A percentile compares a stretch with the other conserved stretches of the same genome.
Conservation (phyloP, 768 basidiomycete species). For the Trametopsis cervina region DNA sequence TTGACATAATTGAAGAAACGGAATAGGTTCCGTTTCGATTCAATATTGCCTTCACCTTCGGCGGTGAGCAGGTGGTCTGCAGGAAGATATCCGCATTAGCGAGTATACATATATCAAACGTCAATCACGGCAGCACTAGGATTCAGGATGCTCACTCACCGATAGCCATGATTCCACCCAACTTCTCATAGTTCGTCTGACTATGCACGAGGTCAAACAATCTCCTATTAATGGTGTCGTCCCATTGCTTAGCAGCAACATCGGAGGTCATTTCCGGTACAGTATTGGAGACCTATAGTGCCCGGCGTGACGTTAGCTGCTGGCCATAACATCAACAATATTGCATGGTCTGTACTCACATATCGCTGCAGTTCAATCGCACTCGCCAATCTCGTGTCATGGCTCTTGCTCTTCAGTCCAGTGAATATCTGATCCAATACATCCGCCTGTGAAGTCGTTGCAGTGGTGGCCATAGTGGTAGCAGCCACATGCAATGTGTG, state of each 20-base stretch:
- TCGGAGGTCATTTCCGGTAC: conserved; percentile 80
- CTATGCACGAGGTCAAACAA: conserved; percentile 83
- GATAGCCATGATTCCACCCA: conserved; percentile 85
- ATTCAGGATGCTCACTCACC: conserved; percentile 37
- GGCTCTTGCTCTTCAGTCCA: conserved; percentile 54
- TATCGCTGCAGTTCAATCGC: conserved; percentile 71
- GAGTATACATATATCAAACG: not conserved
- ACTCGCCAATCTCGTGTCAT: conserved; percentile 58
- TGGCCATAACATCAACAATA: not conserved
- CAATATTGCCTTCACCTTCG: conserved; percentile 74
- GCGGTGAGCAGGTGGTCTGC: conserved; percentile 69
- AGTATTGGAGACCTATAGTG: conserved; percentile 60
- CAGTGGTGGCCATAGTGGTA: conserved; percentile 50
- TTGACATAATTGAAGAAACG: conserved; percentile 92
- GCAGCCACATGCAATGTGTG: not conserved
- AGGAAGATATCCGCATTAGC: conserved; percentile 11
- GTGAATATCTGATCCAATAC: conserved; percentile 61
- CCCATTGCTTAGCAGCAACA: conserved; percentile 76
- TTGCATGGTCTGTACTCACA: conserved; percentile 35
- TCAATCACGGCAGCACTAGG: conserved; percentile 6
- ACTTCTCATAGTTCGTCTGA: conserved; percentile 67
- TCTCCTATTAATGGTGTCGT: conserved; percentile 72
- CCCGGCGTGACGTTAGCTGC: conserved; percentile 6
- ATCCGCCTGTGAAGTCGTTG: conserved; percentile 51
- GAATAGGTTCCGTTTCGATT: conserved; percentile 75